phyloP scores from a whole-genome alignment of 2,329 filamentous ascomycete genomes.

The Fusarium sp. region DNA sequence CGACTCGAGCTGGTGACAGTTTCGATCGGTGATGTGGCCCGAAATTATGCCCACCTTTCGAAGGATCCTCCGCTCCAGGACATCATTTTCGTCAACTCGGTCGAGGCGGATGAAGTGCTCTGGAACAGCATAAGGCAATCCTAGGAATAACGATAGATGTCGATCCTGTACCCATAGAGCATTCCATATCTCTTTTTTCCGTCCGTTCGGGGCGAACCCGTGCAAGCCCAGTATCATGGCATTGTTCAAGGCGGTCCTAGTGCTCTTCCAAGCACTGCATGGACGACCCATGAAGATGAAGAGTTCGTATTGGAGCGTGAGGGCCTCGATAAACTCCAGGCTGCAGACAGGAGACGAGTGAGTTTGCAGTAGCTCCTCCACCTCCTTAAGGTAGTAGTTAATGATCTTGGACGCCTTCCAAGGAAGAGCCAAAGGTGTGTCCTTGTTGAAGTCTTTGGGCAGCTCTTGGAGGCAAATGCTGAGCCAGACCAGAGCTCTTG shows the following conservation, averaged over 20 bases:
- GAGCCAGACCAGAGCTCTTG: conserved; percentile 57
- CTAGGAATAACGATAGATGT: conserved; percentile 36
- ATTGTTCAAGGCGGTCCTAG: conserved; percentile 62
- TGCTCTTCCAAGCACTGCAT: conserved; percentile 64
- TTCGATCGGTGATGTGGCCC: conserved; percentile 20
- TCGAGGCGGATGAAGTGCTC: not conserved
- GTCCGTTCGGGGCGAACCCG: conserved; percentile 44
- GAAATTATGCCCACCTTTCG: conserved; percentile 10
- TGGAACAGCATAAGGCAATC: conserved; percentile 15
- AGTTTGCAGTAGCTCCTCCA: conserved; percentile 2
- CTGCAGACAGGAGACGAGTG: conserved; percentile 41
- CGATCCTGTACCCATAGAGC: conserved; percentile 58
- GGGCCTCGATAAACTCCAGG: conserved; percentile 64
- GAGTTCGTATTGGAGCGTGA: conserved; percentile 62
- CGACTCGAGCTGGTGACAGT: not conserved
- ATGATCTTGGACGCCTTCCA: conserved; percentile 41
- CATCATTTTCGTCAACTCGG: not conserved
- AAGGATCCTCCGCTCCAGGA: conserved; percentile 25
- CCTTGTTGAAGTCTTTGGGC: conserved; percentile 45
- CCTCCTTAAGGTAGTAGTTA: not conserved
- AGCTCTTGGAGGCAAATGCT: conserved; percentile 56
- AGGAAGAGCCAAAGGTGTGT: conserved; percentile 46
- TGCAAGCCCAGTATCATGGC: conserved; percentile 64
- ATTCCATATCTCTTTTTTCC: conserved; percentile 53
- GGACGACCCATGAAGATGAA: conserved; percentile 67